Evolutionary conservation across 345 rosid genomes (phyloP), one percentile per base, ranked within the genome.

Genomic region (Hibiscus mutabilis): DNA sequence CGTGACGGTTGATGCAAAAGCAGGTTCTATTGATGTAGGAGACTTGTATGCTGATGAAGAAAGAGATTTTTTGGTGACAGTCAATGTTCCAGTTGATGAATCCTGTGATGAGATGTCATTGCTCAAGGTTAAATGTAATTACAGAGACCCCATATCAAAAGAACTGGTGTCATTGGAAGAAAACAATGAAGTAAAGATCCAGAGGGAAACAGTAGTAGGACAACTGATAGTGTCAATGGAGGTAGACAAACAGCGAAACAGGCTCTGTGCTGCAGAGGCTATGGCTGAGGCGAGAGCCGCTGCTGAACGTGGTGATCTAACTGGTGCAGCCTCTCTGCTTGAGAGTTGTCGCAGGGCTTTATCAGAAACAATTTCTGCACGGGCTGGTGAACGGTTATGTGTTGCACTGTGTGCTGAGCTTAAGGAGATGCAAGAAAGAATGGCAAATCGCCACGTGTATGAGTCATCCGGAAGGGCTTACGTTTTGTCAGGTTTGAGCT

Each of bases 1-100:
- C 71, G 52, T 74, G 63, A 35, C 72, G 52, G 71, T 73, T 21
- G 86, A 85, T 79, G 79, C 77, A 31, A 84, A 84, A 76, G 60
- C 74, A 0, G 99, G 93, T 16, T 79, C 76, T 51, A 79, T 96
- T 22, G 86, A 78, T 67, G 87, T 91, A 6, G 99, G 99, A 46
- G 97, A 96, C 82, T 79, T 96, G 77, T 96, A 96, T 68, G 98
- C 98, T 0, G 98, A 96, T 75, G 99, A 96, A 83, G 96, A 90
- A 79, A 83, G 98, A 81, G 92, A 91, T 67, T 91, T 96, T 83
- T 83, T 96, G 83, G 93, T 91, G 75, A 79, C 83, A 2, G 76
- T 92, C 18, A 84, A 87, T 74, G 80, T 96, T 59, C 99, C 99
- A 11, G 66, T 76, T n/a, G 86, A 77, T 49, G 75, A 83, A 61